Conservation (phyloP, 1,284 basidiomycete species). For the Apiotrichum brassicae region DNA sequence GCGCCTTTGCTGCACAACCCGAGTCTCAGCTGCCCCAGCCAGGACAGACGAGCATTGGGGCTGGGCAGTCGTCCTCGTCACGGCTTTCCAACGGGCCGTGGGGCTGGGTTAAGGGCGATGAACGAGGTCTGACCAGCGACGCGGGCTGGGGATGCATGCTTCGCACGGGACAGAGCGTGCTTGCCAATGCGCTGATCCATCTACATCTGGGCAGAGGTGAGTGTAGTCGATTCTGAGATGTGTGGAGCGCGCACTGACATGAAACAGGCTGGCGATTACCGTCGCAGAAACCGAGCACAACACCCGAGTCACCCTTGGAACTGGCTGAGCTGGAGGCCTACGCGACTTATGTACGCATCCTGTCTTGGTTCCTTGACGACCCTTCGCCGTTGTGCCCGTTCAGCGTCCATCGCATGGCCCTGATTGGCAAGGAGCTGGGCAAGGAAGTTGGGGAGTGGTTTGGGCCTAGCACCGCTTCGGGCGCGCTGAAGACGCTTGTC, state of each 20-base stretch:
- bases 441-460: slow-evolving; percentile 98
- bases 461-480: slow-evolving; percentile 91
- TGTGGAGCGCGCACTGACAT: neutral
- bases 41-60: neutral
- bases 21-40: neutral
- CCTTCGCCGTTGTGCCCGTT: slow-evolving; percentile 85
- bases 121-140: slow-evolving; percentile 84
- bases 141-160: slow-evolving; percentile 98
- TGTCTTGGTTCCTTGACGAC: slow-evolving; percentile 93
- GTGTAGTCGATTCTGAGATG: slow-evolving; percentile 42
- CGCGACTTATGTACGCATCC: slow-evolving; percentile 69
- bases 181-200: slow-evolving; percentile 81
- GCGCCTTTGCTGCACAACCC: slow-evolving; percentile 45
- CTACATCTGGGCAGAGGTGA: slow-evolving; percentile 78
- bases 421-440: slow-evolving; percentile 88
- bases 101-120: slow-evolving; percentile 49
- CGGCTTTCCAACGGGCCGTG: slow-evolving; percentile 20
- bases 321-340: slow-evolving; percentile 33
- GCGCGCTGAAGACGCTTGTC: slow-evolving; percentile 83
- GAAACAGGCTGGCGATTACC: slow-evolving; percentile 71
- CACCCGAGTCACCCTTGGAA: slow-evolving; percentile 18
- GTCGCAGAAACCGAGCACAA: slow-evolving; percentile 12
- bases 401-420: slow-evolving; percentile 91
- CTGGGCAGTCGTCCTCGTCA: slow-evolving; percentile 3
- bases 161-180: slow-evolving; percentile 82